A percentile compares a stretch with the other conserved stretches of the same genome.
Evolutionary conservation across 495 filamentous ascomycete genomes (phyloP).

Genomic region (Alectoria sarmentosa): DNA sequence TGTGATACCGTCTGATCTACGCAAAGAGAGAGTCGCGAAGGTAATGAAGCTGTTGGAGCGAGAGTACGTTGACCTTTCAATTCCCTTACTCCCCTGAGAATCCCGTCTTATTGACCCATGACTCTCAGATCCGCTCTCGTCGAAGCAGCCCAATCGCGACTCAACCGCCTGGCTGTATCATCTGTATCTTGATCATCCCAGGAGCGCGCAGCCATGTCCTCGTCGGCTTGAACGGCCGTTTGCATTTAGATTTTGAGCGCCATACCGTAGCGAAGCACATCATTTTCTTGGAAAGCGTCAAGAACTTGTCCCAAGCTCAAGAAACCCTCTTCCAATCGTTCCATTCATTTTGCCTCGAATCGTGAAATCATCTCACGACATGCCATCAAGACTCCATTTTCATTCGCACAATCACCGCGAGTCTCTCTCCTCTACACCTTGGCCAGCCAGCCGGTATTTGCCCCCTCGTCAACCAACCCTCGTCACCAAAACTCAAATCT

Average conservation of each 20-base stretch:
- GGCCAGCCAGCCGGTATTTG: too few relatives aligned
- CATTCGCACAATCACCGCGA: too few relatives aligned
- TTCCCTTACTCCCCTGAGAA: background rate
- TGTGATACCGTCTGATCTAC: slow-evolving; percentile 59
- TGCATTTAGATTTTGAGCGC: background rate
- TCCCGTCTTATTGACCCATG: background rate
- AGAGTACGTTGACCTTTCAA: slow-evolving; percentile 40
- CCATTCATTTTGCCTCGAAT: too few relatives aligned
- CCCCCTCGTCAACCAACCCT: too few relatives aligned
- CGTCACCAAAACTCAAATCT: too few relatives aligned
- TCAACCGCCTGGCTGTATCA: slow-evolving; percentile 16
- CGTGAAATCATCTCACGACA: too few relatives aligned
- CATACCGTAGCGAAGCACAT: background rate
- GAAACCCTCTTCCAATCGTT: too few relatives aligned
- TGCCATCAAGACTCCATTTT: too few relatives aligned
- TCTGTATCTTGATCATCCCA: background rate
- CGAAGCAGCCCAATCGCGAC: slow-evolving; percentile 16
- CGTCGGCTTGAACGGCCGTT: background rate
- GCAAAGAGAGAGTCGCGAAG: slow-evolving; percentile 60
- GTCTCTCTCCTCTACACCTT: too few relatives aligned
- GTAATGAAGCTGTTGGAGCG: slow-evolving; percentile 65
- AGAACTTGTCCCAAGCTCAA: background rate
- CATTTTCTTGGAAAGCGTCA: background rate
- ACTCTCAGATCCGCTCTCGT: slow-evolving; percentile 18
- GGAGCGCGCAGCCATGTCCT: background rate